Conservation (phyloP, 1,139 yeast species). For the Suzukiozyma palmioleophila region DNA sequence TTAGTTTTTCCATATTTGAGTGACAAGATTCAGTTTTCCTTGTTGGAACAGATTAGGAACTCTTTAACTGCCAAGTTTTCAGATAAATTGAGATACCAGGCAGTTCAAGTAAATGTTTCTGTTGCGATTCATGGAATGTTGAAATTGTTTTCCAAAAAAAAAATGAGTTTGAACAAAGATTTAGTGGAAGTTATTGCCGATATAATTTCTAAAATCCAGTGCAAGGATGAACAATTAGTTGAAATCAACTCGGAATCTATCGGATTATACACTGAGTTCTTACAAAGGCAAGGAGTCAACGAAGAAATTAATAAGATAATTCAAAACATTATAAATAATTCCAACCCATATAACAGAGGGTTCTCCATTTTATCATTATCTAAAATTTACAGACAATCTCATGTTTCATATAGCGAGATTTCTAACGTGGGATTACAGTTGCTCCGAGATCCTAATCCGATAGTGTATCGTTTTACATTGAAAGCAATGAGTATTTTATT, state of each 20-base stretch:
- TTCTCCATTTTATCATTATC: constrained; percentile 60
- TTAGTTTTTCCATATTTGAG: constrained; percentile 68
- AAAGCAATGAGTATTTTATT: constrained; percentile 55
- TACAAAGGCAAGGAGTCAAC: constrained; percentile 28
- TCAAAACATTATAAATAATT: constrained; percentile 50
- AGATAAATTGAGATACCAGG: constrained; percentile 37
- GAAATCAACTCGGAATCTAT: constrained; percentile 60
- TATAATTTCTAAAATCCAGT: constrained; percentile 48
- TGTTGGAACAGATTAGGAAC: constrained; percentile 72
- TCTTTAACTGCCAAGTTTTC: constrained; percentile 31
- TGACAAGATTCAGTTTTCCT: constrained; percentile 78
- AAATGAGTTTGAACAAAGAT: constrained; percentile 33
- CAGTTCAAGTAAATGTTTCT: constrained; percentile 58
- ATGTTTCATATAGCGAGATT: constrained; percentile 35
- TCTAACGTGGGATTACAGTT: constrained; percentile 59
- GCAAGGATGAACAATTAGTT: constrained; percentile 34
- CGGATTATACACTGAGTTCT: constrained; percentile 53
- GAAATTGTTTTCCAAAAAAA: constrained; percentile 25
- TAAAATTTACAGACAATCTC: constrained; percentile 45
- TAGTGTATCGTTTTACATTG: constrained; percentile 71
- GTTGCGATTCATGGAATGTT: constrained; percentile 62
- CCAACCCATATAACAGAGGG: constrained; percentile 61
- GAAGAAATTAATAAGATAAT: constrained; percentile 53
- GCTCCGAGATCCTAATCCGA: constrained; percentile 77
- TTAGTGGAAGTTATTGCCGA: constrained; percentile 53